Base-by-base conservation (phyloP, 768 basidiomycete species). In the Xerocomus brunneocitrinus region DNA sequence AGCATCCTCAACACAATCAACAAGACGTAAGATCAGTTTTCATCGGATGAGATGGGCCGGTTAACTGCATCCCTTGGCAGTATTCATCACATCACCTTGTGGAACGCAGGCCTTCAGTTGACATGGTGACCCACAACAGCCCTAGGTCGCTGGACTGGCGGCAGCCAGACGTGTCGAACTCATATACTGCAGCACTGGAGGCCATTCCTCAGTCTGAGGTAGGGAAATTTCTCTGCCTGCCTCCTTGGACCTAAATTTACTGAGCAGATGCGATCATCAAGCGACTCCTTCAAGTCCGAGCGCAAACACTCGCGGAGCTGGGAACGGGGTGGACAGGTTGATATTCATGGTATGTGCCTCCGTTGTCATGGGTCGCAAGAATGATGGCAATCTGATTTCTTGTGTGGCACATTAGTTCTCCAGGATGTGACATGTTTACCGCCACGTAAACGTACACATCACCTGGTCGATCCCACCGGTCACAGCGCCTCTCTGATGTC, bases 251-350 rank as follows among this genome's bases (percentile, higher is more conserved):
- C 64, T 64, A 45, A 71, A 60, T 64, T 64, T 61, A 70, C 70
- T 58, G 61, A 55, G 60, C 61, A 69, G 68, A 66, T 69, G 51
- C 70, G 68, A 56, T 70, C 62, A 63, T 71, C 68, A 71, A 69
- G 68, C 68, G 64, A 67, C 69, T 68, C 61, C 60, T 69, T 60
- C 68, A 68, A 64, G 70, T 65, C 69, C 51, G 74, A 64, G 61
- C 74, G 83, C 69, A 85, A 85, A 64, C 83, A 84, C 69, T 73
- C 77, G 60, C 76, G 84, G 61, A 79, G 72, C 54, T 86, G 84
- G 84, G 84, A 84, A 56, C 80, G 77, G 62, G 71, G 68, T 58
- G 71, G 68, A 34, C 68, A 62, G 40, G 64, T 71, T 69, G 66
- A 69, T 35, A 61, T 69, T 32, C 68, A 61, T 1, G 51, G 70